Percentiles rank a stretch among this genome's conserved stretches.
These are phyloP conservation scores for Fulvia fulva DNA, from an alignment of 2,329 filamentous ascomycete species.

Conservation along the genomic window DNA sequence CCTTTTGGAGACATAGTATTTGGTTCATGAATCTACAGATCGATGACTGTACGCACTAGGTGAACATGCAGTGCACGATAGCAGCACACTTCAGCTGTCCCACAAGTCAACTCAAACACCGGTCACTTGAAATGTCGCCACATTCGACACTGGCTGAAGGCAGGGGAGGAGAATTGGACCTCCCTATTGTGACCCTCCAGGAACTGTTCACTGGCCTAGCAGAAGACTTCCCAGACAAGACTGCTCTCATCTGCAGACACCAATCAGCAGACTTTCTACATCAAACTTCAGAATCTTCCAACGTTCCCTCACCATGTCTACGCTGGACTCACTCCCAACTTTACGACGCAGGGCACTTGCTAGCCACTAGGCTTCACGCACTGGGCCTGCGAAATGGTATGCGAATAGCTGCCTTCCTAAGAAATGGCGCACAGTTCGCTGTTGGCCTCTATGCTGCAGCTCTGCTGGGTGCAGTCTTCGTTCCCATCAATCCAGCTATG, in stretches of 20 bases:
- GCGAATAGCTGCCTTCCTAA: slow-evolving; percentile 1
- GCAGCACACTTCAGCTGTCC: neutral
- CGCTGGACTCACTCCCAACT: slow-evolving; percentile 8
- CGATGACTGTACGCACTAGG: neutral
- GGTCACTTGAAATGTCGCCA: neutral
- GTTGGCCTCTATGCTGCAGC: slow-evolving; percentile 1
- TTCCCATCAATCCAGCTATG: slow-evolving; percentile 3
- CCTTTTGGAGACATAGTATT: neutral
- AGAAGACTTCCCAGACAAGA: neutral
- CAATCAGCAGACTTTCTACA: neutral
- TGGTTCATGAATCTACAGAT: neutral
- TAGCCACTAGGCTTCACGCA: neutral
- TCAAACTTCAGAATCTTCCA: neutral
- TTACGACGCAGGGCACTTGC: neutral
- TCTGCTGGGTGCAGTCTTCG: slow-evolving; percentile 1
- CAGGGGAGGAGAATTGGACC: neutral
- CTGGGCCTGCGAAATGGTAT: slow-evolving; percentile 1
- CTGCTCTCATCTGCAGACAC: neutral
- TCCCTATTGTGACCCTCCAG: neutral
- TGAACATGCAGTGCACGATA: neutral
- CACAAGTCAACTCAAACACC: neutral
- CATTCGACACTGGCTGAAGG: neutral
- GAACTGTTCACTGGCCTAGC: neutral
- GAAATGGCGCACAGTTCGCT: slow-evolving; percentile 4
- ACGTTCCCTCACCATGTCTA: neutral